A percentile compares a stretch with the other conserved stretches of the same genome.
phyloP scores from a whole-genome alignment of 2,329 filamentous ascomycete genomes.

The Aaosphaeria arxii region DNA sequence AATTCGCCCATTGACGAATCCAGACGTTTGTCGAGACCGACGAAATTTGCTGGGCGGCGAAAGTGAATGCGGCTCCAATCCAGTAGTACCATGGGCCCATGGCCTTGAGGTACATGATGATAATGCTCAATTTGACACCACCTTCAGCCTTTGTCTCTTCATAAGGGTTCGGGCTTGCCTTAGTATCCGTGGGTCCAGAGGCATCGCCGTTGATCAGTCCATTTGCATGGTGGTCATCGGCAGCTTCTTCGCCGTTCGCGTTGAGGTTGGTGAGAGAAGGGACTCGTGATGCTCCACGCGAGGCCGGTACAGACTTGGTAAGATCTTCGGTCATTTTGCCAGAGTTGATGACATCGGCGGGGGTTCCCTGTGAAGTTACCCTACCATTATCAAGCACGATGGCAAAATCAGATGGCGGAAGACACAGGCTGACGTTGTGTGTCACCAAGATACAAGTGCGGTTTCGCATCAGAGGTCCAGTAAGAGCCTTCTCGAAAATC shows the following conservation, averaged over 20 bases:
- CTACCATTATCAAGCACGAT: slow-evolving; percentile 86
- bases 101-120: slow-evolving; percentile 77
- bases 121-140: slow-evolving; percentile 82
- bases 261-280: slow-evolving; percentile 78
- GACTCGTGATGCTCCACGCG: slow-evolving; percentile 66
- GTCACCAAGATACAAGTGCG: slow-evolving; percentile 94
- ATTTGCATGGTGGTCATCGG: slow-evolving; percentile 44
- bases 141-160: slow-evolving; percentile 77
- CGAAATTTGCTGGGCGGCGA: slow-evolving; percentile 77
- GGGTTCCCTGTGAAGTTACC: slow-evolving; percentile 70
- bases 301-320: slow-evolving; percentile 69
- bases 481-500: slow-evolving; percentile 93
- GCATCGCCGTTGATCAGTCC: slow-evolving; percentile 46
- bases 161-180: slow-evolving; percentile 46
- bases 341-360: slow-evolving; percentile 76
- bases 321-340: slow-evolving; percentile 87
- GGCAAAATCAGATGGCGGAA: slow-evolving; percentile 75
- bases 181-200: slow-evolving; percentile 40
- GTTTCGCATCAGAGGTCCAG: slow-evolving; percentile 80
- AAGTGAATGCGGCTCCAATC: slow-evolving; percentile 71
- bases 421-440: slow-evolving; percentile 87
- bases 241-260: slow-evolving; percentile 58
- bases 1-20: slow-evolving; percentile 94
- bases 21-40: slow-evolving; percentile 88
- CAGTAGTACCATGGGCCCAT: slow-evolving; percentile 99